Base-by-base conservation (phyloP, 306 rosid genomes). In the Lupinus albus region DNA sequence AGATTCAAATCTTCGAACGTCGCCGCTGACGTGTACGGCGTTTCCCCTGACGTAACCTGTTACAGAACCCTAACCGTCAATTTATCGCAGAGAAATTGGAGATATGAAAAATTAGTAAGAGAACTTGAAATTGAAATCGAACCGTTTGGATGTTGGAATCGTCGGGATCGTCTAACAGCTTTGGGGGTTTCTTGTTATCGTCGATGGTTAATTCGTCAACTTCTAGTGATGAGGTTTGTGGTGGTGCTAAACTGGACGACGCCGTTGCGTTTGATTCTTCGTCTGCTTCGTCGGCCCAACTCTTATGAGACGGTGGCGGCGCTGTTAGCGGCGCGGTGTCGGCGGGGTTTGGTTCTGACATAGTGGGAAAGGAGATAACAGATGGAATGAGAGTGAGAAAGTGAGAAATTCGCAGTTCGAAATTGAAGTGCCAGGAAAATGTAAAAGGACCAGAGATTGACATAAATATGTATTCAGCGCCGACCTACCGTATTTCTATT, bases 11-110 rank as follows among this genome's bases (percentile, higher is more conserved):
- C 96, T 50, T 89, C 93, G 15, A 93, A 92, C 1, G 73, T 77
- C 7, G 84, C 75, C 5, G 98, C 98, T 0, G 98, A 93, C n/a
- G 84, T 77, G 69, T 89, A 93, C 0, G 95, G 95, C 13, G 96
- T 89, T 6, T 87, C 92, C 6, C 86, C 84, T 0, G 77, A 47
- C 1, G 87, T 84, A 18, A 84, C 95, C 98, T 93, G 61, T 11
- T 12, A 3, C 12, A n/a, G 30, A 25, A 58, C 47, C 67, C 59
- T 65, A 56, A 65, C 18, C 3, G 25, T 70, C 25, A 64, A 20
- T 32, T 42, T 47, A 41, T 45, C 36, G 60, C 36, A 12, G 3
- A 45, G 55, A 7, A 3, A 32, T 1, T 16, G 16, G 57, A 36
- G 50, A 36, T 67, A 3, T 12, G 13, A 15, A 8, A 14, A 7